Evolutionary conservation across 495 filamentous ascomycete genomes (phyloP).

Genomic region (Penicillium nucicola): DNA sequence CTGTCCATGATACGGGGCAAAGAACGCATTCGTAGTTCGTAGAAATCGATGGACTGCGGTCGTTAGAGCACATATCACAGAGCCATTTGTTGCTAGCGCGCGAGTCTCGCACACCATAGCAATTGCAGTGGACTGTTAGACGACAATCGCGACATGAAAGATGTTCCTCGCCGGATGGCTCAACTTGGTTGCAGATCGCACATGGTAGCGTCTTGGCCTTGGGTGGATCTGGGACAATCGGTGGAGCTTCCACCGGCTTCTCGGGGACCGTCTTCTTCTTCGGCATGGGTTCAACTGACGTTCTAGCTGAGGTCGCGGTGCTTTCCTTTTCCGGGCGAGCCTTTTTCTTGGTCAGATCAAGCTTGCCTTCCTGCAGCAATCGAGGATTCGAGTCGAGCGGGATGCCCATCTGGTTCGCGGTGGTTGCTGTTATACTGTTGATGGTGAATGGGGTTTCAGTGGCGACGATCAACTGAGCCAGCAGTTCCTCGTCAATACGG

Average conservation of each 20-base stretch:
- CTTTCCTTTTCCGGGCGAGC: constrained; percentile 52
- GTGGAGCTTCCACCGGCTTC: constrained; percentile 54
- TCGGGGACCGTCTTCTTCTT: constrained; percentile 60
- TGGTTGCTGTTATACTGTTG: constrained; percentile 42
- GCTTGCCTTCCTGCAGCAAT: constrained; percentile 40
- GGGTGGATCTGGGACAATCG: constrained; percentile 67
- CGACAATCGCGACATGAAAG: constrained; percentile 81
- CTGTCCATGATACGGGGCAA: constrained; percentile 71
- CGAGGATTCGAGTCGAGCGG: constrained; percentile 38
- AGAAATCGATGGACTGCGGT: constrained; percentile 80
- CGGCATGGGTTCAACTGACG: constrained; percentile 45
- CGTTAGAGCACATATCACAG: constrained; percentile 94
- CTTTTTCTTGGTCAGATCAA: constrained; percentile 56
- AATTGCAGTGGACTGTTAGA: constrained; percentile 87
- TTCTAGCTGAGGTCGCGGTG: constrained; percentile 41
- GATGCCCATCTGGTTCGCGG: constrained; percentile 43
- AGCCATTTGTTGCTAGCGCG: constrained; percentile 80
- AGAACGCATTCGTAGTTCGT: constrained; percentile 90
- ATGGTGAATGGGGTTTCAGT: constrained; percentile 48
- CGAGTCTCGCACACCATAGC: constrained; percentile 77
- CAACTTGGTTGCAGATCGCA: constrained; percentile 74
- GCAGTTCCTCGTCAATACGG: constrained; percentile 84
- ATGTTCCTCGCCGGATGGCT: constrained; percentile 67
- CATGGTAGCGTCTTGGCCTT: constrained; percentile 77
- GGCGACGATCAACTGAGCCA: constrained; percentile 69